Conservation (phyloP, 345 rosid genomes). For the Citrus unshiu region DNA sequence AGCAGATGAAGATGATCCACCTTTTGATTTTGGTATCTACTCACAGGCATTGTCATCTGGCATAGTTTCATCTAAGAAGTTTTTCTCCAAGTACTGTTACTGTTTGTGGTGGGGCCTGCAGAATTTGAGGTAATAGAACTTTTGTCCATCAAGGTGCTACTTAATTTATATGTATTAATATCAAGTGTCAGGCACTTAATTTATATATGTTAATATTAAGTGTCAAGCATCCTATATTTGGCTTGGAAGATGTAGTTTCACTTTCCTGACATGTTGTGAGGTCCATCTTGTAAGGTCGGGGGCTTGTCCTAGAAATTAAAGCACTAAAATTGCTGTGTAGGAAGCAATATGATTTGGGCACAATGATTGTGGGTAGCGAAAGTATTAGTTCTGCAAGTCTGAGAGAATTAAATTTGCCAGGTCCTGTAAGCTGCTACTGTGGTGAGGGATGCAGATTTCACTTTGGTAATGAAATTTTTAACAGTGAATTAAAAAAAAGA, state of each 20-base stretch:
- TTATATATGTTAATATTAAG: background rate
- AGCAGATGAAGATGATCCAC: constrained; percentile 28
- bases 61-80: constrained; percentile 69
- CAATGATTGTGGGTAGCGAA: background rate
- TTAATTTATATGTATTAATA: background rate
- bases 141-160: background rate
- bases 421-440: background rate
- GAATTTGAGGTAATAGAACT: constrained; percentile 66
- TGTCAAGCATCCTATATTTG: background rate
- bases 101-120: constrained; percentile 99
- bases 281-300: background rate
- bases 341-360: background rate
- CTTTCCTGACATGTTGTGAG: background rate
- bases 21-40: constrained; percentile 80
- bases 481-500: no score
- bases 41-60: constrained; percentile 63
- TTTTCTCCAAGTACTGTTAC: constrained; percentile 72
- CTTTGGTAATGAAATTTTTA: background rate
- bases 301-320: background rate
- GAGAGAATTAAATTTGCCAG: background rate
- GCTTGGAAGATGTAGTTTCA: background rate
- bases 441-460: background rate
- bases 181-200: background rate
- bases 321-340: background rate
- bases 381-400: background rate